These are phyloP conservation scores for Suillus plorans DNA, from an alignment of 768 basidiomycete species.

Conservation along the genomic window DNA sequence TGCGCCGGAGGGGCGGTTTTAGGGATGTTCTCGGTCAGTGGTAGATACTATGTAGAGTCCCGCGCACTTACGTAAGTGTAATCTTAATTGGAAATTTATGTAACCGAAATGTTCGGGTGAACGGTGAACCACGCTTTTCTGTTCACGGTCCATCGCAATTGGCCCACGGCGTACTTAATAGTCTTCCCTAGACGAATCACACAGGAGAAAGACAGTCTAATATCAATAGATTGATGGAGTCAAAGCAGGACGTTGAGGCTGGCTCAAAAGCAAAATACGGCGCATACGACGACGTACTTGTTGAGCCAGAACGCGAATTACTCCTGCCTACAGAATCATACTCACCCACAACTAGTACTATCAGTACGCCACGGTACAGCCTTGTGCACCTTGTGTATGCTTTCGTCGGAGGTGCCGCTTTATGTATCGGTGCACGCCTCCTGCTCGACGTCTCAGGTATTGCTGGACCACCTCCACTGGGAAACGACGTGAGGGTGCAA, in stretches of 20 bases:
- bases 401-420: slow-evolving; percentile 53
- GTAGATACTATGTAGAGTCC: too few relatives aligned
- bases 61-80: too few relatives aligned
- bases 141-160: background rate
- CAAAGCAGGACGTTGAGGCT: background rate
- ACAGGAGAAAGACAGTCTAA: background rate
- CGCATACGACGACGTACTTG: background rate
- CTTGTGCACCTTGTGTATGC: slow-evolving; percentile 43
- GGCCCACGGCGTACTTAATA: background rate
- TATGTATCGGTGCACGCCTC: slow-evolving; percentile 50
- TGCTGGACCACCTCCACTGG: slow-evolving; percentile 29
- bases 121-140: background rate
- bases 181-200: background rate
- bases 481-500: slow-evolving; percentile 32
- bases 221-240: background rate
- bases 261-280: background rate
- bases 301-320: slow-evolving; percentile 2
- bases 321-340: background rate
- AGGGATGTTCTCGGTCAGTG: too few relatives aligned
- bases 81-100: too few relatives aligned
- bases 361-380: slow-evolving; percentile 20
- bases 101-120: too few relatives aligned
- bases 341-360: slow-evolving; percentile 1
- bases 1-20: too few relatives aligned
- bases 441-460: slow-evolving; percentile 40